Percentiles rank a stretch among this genome's conserved stretches.
Conservation (phyloP, 768 basidiomycete species). For the Tulasnella calospora region DNA sequence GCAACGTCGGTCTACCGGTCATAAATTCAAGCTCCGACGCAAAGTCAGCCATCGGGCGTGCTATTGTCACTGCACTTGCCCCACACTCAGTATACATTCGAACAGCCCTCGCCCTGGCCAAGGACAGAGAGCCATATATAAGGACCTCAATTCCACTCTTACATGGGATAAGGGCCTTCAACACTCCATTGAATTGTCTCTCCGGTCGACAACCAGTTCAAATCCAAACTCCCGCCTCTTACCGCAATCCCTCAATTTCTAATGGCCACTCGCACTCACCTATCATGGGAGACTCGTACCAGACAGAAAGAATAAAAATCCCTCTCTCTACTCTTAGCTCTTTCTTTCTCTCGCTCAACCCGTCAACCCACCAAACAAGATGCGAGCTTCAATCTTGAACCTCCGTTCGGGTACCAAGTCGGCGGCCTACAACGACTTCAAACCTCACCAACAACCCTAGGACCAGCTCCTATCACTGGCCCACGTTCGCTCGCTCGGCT, state of each 20-base stretch:
- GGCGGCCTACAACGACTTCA: conserved; percentile 1
- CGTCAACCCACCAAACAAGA: not conserved
- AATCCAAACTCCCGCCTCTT: not conserved
- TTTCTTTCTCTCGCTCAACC: not conserved
- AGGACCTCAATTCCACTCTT: not conserved
- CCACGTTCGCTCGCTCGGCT: conserved; percentile 48
- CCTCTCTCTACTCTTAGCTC: too few species aligned
- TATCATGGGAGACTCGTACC: not conserved
- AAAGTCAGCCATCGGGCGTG: not conserved
- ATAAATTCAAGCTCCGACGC: conserved; percentile 1
- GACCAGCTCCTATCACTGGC: not conserved
- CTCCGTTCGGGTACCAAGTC: conserved; percentile 19
- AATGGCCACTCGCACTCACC: too few species aligned
- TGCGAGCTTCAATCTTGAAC: conserved; percentile 23
- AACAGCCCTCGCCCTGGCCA: not conserved
- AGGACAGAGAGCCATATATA: not conserved
- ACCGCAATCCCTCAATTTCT: not conserved
- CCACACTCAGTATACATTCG: not conserved
- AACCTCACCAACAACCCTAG: not conserved
- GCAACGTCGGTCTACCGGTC: not conserved
- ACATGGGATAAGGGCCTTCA: not conserved
- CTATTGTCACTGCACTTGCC: not conserved
- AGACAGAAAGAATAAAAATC: too few species aligned
- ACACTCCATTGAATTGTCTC: not conserved
- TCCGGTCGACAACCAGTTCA: not conserved